A percentile compares a stretch with the other conserved stretches of the same genome.
Conservation (phyloP, 495 filamentous ascomycete species). For the Daldinia concentrica region DNA sequence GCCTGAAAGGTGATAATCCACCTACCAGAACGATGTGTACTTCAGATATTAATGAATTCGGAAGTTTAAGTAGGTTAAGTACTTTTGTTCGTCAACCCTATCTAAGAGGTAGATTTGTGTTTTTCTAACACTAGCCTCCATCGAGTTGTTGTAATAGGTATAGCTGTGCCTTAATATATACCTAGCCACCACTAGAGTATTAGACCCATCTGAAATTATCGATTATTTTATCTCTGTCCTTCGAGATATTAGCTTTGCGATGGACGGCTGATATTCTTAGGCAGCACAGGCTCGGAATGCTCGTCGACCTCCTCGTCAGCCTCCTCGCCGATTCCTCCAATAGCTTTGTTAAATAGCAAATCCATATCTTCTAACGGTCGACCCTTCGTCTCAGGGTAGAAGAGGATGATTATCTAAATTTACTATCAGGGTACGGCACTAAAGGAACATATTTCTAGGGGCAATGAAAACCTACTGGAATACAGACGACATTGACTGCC, state of each 20-base stretch:
- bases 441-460: background rate
- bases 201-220: background rate
- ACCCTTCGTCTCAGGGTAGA: constrained; percentile 66
- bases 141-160: background rate
- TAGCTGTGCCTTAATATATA: background rate
- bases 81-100: background rate
- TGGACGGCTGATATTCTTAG: constrained; percentile 20
- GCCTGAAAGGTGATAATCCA: background rate
- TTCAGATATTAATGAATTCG: background rate
- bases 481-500: constrained; percentile 60
- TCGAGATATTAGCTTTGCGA: constrained; percentile 15
- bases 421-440: background rate
- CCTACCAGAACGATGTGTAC: background rate
- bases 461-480: constrained; percentile 49
- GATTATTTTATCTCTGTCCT: background rate
- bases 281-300: constrained; percentile 34
- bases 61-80: background rate
- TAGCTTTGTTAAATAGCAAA: constrained; percentile 50
- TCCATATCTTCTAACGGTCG: constrained; percentile 64
- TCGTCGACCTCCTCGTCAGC: constrained; percentile 28
- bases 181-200: background rate
- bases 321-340: constrained; percentile 9
- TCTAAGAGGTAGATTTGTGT: background rate
- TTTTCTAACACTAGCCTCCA: background rate
- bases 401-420: constrained; percentile 52